Evolutionary conservation across 176 grass and related monocot genomes (phyloP).

Genomic region (Oryza nivara): DNA sequence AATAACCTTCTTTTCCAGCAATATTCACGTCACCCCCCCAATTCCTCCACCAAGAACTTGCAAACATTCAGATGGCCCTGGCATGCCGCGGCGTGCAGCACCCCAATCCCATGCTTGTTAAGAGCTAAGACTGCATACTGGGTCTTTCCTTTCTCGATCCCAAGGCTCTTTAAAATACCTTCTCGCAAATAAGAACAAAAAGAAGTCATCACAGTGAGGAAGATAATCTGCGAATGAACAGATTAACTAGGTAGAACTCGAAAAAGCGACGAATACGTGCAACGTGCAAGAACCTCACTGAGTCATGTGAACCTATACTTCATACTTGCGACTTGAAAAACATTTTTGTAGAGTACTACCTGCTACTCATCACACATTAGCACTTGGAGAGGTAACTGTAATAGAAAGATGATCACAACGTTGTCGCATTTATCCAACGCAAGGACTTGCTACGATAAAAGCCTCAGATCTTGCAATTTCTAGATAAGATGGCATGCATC

Average conservation of each 20-base stretch:
- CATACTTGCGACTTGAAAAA: neutral
- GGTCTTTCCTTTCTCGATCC: neutral
- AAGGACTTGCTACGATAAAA: too few relatives aligned
- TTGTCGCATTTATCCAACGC: too few relatives aligned
- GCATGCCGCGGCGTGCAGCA: slow-evolving; percentile 12
- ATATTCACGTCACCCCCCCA: neutral
- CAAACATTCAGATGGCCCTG: slow-evolving; percentile 41
- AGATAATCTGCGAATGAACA: neutral
- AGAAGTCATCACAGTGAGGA: neutral
- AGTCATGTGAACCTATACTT: neutral
- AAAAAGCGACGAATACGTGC: neutral
- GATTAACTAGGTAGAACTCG: neutral
- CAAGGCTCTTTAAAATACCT: slow-evolving; percentile 1
- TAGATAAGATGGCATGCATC: too few relatives aligned
- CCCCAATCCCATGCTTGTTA: neutral
- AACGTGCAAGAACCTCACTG: neutral
- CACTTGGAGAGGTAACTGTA: too few relatives aligned
- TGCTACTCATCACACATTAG: too few relatives aligned
- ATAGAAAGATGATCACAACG: too few relatives aligned
- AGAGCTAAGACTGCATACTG: neutral
- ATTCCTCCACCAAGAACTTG: slow-evolving; percentile 46
- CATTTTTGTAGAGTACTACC: neutral
- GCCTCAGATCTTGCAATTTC: too few relatives aligned
- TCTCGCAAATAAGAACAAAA: neutral
- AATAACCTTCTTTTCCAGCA: neutral